phyloP scores from a whole-genome alignment of 805 yeast species.

The Alloascoidea hylecoeti region DNA sequence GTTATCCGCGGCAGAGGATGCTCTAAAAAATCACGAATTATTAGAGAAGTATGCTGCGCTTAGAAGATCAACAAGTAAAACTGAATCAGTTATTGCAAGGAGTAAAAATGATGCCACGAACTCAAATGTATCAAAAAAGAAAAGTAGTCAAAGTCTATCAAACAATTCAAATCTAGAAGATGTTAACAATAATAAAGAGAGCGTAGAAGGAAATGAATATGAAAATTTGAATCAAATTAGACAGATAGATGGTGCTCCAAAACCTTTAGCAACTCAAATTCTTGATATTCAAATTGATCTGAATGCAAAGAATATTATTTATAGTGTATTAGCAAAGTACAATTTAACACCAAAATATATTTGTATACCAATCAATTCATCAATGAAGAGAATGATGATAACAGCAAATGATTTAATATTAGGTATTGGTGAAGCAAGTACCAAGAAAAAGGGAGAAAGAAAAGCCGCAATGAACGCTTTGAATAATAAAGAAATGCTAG shows the following conservation, averaged over 20 bases:
- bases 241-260: neutral
- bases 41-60: constrained; percentile 50
- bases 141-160: neutral
- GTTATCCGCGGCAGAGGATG: constrained; percentile 71
- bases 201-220: neutral
- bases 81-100: neutral
- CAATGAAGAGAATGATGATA: neutral
- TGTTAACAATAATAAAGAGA: neutral
- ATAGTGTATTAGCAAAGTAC: neutral
- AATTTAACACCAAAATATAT: neutral
- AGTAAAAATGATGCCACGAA: neutral
- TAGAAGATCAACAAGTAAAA: constrained; percentile 23
- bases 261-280: neutral
- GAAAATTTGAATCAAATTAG: neutral
- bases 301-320: neutral
- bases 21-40: constrained; percentile 39
- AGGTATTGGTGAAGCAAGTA: neutral
- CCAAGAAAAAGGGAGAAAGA: neutral
- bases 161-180: neutral
- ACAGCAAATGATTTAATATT: neutral
- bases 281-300: neutral
- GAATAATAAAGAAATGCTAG: neutral
- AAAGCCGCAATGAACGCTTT: constrained; percentile 1
- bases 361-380: neutral
- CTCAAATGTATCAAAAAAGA: neutral